A percentile compares a stretch with the other conserved stretches of the same genome.
phyloP scores from a whole-genome alignment of 176 grass and related monocot genomes.

The Phoenix dactylifera region DNA sequence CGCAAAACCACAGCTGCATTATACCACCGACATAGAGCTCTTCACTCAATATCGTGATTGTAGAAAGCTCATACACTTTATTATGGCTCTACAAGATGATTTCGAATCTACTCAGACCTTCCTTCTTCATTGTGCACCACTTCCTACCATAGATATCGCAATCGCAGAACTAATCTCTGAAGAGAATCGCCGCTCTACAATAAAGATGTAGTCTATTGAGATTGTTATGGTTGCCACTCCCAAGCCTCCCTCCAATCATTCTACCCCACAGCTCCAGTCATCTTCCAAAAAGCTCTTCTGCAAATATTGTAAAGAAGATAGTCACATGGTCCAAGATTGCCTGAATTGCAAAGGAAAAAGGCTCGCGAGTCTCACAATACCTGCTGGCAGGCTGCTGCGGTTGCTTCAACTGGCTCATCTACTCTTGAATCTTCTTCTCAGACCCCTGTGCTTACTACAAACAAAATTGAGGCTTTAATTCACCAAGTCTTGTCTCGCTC shows the following conservation, averaged over 20 bases:
- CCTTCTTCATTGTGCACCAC: background rate
- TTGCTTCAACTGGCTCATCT: background rate
- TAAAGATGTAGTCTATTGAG: background rate
- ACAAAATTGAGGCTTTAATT: too few relatives aligned
- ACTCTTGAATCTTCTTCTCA: too few relatives aligned
- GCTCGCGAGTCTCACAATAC: background rate
- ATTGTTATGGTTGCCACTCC: background rate
- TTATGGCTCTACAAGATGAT: background rate
- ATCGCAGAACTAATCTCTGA: background rate
- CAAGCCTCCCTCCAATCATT: background rate
- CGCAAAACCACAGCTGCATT: background rate
- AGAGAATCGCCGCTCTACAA: background rate
- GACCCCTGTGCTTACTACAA: too few relatives aligned
- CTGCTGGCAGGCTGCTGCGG: background rate
- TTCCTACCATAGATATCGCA: background rate
- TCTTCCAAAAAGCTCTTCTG: background rate
- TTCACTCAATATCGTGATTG: background rate
- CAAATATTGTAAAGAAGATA: background rate
- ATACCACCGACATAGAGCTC: background rate
- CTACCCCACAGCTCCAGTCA: background rate
- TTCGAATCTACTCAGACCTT: background rate
- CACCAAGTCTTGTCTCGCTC: too few relatives aligned
- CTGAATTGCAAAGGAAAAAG: background rate
- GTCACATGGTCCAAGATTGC: background rate
- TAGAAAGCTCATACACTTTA: background rate